Conservation (phyloP, 2,329 filamentous ascomycete genomes). For the Aschersonia sp. region DNA sequence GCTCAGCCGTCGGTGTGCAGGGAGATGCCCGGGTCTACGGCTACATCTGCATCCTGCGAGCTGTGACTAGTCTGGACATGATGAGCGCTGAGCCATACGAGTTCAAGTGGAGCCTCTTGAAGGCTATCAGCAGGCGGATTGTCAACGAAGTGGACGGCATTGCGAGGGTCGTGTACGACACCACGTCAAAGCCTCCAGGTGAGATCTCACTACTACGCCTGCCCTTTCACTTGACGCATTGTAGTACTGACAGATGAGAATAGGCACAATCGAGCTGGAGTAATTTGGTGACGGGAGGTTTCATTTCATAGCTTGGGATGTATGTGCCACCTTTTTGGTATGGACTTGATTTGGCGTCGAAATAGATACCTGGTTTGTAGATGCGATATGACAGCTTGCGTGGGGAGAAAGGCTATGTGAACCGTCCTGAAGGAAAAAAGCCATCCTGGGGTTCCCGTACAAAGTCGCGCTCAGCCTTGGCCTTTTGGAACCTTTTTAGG, state of each 20-base stretch:
- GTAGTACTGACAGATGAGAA: background rate
- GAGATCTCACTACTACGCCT: background rate
- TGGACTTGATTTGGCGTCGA: too few species aligned
- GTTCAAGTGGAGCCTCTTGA: slow-evolving; percentile 49
- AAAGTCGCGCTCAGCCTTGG: too few species aligned
- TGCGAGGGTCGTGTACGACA: slow-evolving; percentile 51
- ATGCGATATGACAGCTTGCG: too few species aligned
- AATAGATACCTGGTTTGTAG: too few species aligned
- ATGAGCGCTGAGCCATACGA: slow-evolving; percentile 58
- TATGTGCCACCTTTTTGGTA: too few species aligned
- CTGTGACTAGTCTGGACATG: slow-evolving; percentile 4
- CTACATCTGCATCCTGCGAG: slow-evolving; percentile 14
- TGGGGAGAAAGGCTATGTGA: too few species aligned
- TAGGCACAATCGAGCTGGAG: background rate
- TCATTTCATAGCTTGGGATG: too few species aligned
- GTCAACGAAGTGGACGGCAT: slow-evolving; percentile 55
- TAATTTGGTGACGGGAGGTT: background rate
- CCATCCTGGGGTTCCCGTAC: too few species aligned
- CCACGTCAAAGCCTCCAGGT: background rate
- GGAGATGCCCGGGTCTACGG: slow-evolving; percentile 15
- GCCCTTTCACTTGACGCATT: background rate
- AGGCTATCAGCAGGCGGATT: slow-evolving; percentile 47
- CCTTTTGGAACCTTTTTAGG: too few species aligned
- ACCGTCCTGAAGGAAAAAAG: too few species aligned
- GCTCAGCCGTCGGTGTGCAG: slow-evolving; percentile 6